Evolutionary conservation across 2,329 filamentous ascomycete species (phyloP).

Genomic region (Pleomassaria siparia): DNA sequence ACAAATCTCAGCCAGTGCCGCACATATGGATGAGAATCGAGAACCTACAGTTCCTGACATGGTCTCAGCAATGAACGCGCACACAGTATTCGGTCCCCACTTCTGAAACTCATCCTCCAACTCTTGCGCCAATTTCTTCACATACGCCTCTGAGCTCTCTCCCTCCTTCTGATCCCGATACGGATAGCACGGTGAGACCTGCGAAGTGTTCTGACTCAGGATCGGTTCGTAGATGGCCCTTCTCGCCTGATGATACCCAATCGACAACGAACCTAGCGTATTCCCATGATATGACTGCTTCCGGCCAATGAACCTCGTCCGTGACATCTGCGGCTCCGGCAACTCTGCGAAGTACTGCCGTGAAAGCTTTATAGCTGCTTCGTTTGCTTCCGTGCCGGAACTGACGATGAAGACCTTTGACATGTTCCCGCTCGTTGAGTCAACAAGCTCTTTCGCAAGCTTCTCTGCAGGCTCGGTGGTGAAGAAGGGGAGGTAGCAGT

Average conservation of each 20-base stretch:
- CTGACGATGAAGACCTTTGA: conserved; percentile 57
- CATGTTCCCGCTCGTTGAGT: conserved; percentile 54
- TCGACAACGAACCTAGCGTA: conserved; percentile 65
- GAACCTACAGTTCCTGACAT: conserved; percentile 6
- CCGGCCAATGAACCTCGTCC: conserved; percentile 63
- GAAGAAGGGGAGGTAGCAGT: conserved; percentile 62
- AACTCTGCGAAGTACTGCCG: conserved; percentile 57
- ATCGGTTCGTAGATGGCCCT: conserved; percentile 63
- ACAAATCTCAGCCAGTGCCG: conserved; percentile 4
- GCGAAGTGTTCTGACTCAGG: conserved; percentile 56
- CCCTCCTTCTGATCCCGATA: conserved; percentile 57
- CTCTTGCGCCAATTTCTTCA: conserved; percentile 61
- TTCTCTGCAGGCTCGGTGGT: conserved; percentile 56
- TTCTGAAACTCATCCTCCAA: conserved; percentile 65
- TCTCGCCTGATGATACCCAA: conserved; percentile 62
- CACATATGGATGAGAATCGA: neutral
- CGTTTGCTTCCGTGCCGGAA: conserved; percentile 55
- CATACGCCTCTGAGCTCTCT: conserved; percentile 62
- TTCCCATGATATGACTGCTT: conserved; percentile 68
- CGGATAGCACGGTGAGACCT: conserved; percentile 66
- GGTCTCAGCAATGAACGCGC: conserved; percentile 42
- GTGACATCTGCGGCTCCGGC: conserved; percentile 51
- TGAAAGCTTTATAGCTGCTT: conserved; percentile 53
- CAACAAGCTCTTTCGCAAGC: conserved; percentile 50
- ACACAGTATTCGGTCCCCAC: conserved; percentile 50